Base-by-base conservation (phyloP, 306 rosid genomes). In the Carpinus fangiana region DNA sequence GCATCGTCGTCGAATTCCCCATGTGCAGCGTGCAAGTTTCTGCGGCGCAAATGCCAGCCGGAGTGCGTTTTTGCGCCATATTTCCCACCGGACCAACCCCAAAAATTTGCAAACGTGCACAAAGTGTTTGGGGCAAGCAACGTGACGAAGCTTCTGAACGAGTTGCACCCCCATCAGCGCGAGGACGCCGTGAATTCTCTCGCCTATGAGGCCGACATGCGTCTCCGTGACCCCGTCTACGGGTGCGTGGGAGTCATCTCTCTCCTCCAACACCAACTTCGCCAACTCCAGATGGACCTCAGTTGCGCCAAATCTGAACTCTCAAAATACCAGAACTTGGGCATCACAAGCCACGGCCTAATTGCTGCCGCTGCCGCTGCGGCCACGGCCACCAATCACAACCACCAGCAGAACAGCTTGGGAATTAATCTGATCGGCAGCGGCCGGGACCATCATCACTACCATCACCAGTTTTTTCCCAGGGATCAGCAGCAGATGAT, bases 31-130 rank as follows among this genome's bases (percentile, higher is more conserved):
- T 95, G 98, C 83, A 95, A 95, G 86, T 95, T 95, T 68, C 90
- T 95, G 55, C 86, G 98, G 78, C 92, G 98, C 0, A 95, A 91
- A 75, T 95, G 98, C 79, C 98, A 92, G 76, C 92, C 95, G 8
- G 98, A 95, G 86, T 95, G 98, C 57, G 98, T 92, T 34, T 95
- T 92, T 72, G 97, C 98, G 21, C 98, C 98, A 0, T 95, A 95
- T 75, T 95, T 95, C 60, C 98, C 98, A 26, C 98, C 98, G 1
- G 98, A 95, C 80, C 98, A 95, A 75, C 98, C 98, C 0, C 97
- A 92, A 66, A 95, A 95, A 73, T 95, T 95, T 48, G 98, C 97
- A 0, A 92, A 95, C 36, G 98, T 95, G 38, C 98, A 92, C 79
- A 92, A 91, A 78, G 94, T 92, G 28, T 94, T 94, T 38, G 98